phyloP scores from a whole-genome alignment of 116 monocot species.

The Posidonia oceanica region DNA sequence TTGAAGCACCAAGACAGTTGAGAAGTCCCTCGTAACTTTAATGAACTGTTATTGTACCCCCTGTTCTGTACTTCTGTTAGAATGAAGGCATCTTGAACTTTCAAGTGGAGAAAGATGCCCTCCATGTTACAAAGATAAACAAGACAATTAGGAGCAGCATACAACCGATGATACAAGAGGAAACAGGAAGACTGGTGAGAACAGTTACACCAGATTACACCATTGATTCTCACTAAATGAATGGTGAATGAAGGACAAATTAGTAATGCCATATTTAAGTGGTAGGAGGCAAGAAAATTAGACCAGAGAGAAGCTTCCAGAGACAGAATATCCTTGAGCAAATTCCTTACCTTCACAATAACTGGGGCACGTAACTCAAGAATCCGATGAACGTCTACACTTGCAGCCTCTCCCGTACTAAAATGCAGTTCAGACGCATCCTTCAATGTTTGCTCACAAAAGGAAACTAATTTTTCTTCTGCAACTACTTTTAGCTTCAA shows the following conservation, averaged over 20 bases:
- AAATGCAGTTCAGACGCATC: constrained; percentile 87
- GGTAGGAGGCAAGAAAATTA: neutral
- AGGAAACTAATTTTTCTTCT: constrained; percentile 90
- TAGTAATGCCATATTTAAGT: too few species aligned
- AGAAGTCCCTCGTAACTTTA: too few species aligned
- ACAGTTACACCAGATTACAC: neutral
- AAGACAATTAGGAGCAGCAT: neutral
- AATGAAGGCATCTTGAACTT: neutral
- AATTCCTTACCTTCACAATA: constrained; percentile 68
- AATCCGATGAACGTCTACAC: constrained; percentile 63
- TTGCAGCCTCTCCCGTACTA: constrained; percentile 43
- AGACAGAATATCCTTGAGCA: neutral
- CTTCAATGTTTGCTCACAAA: constrained; percentile 88
- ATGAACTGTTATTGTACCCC: too few species aligned
- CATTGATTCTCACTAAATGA: too few species aligned
- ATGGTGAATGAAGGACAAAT: too few species aligned
- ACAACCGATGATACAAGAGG: too few species aligned
- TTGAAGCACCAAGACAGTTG: too few species aligned
- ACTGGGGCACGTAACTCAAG: constrained; percentile 85
- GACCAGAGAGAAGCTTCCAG: neutral
- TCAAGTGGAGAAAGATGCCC: neutral
- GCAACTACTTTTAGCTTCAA: constrained; percentile 63
- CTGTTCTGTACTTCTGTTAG: too few species aligned
- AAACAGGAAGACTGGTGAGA: too few species aligned
- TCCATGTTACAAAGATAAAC: neutral